Percentiles rank a stretch among this genome's conserved stretches.
Conservation (phyloP, 2,329 filamentous ascomycete species). For the Stenocarpella maydis region DNA sequence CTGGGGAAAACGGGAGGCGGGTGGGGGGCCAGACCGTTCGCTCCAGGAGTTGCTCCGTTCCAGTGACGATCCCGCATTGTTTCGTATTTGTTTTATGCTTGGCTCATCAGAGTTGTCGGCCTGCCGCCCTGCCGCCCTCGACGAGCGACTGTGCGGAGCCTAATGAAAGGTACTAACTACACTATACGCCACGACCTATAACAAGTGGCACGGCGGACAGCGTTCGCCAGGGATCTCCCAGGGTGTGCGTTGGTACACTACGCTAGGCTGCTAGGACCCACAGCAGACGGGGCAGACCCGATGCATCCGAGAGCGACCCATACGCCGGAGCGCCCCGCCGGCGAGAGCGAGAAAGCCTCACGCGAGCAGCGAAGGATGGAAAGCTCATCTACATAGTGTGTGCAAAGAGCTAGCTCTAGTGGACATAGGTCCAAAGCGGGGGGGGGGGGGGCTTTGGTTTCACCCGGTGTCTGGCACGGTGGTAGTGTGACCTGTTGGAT, state of each 20-base stretch:
- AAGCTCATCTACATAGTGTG: background rate
- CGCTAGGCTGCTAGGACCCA: background rate
- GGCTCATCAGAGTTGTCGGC: too few species aligned
- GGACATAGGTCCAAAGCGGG: too few species aligned
- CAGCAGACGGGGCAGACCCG: slow-evolving; percentile 5
- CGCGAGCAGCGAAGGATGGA: background rate
- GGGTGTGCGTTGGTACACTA: too few species aligned
- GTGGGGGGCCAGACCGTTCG: background rate
- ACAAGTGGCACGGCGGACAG: background rate
- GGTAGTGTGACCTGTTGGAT: slow-evolving; percentile 6
- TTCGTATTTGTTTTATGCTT: slow-evolving; percentile 12
- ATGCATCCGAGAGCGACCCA: slow-evolving; percentile 13
- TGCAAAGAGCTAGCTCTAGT: background rate
- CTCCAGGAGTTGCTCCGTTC: background rate
- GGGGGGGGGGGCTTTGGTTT: slow-evolving; percentile 15
- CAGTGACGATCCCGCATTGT: slow-evolving; percentile 7
- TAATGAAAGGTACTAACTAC: too few species aligned
- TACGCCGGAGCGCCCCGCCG: background rate
- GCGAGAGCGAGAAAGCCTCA: slow-evolving; percentile 7
- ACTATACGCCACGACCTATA: slow-evolving; percentile 1
- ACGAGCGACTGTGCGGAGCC: background rate
- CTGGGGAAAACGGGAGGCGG: slow-evolving; percentile 2
- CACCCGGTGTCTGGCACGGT: slow-evolving; percentile 17
- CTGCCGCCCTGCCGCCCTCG: background rate
- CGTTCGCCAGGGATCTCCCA: background rate